Conservation (phyloP, 2,329 filamentous ascomycete genomes). For the Colletotrichum magnum region DNA sequence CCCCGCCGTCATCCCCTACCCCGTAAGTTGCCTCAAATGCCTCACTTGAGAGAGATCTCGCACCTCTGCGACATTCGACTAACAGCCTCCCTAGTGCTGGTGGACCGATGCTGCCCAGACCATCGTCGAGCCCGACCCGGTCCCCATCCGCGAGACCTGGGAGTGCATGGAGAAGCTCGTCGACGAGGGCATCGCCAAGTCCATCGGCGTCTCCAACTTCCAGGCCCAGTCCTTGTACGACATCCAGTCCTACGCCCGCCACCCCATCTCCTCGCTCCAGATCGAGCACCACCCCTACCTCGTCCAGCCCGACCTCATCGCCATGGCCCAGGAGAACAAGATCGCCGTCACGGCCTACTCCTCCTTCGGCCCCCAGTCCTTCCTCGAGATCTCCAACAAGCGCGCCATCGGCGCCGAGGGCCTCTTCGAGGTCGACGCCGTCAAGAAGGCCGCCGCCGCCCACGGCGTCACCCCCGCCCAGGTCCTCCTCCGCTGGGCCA, state of each 20-base stretch:
- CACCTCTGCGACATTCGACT: not conserved
- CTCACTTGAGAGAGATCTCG: not conserved
- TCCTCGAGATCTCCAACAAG: slow-evolving; percentile 50
- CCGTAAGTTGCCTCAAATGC: slow-evolving; percentile 44
- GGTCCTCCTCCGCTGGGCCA: slow-evolving; percentile 77
- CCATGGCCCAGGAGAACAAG: slow-evolving; percentile 68
- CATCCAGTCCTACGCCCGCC: slow-evolving; percentile 70
- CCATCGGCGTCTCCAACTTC: slow-evolving; percentile 75
- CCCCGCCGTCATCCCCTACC: slow-evolving; percentile 55
- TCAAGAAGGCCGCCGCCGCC: slow-evolving; percentile 68
- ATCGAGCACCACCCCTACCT: slow-evolving; percentile 81
- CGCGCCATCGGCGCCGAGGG: slow-evolving; percentile 45
- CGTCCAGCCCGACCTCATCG: slow-evolving; percentile 69
- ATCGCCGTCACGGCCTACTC: slow-evolving; percentile 77
- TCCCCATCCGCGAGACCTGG: slow-evolving; percentile 70
- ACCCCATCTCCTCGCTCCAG: slow-evolving; percentile 70
- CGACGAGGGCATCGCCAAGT: slow-evolving; percentile 63
- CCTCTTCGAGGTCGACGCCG: slow-evolving; percentile 51
- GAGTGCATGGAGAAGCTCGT: slow-evolving; percentile 71
- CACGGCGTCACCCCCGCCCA: slow-evolving; percentile 73
- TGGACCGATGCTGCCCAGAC: slow-evolving; percentile 59
- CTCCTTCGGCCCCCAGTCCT: slow-evolving; percentile 72
- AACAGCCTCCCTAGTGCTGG: slow-evolving; percentile 41
- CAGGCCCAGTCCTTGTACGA: slow-evolving; percentile 71
- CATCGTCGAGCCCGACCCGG: slow-evolving; percentile 50